Percentiles rank a stretch among this genome's conserved stretches.
Conservation (phyloP, 2,329 filamentous ascomycete genomes). For the Claviceps paspali region DNA sequence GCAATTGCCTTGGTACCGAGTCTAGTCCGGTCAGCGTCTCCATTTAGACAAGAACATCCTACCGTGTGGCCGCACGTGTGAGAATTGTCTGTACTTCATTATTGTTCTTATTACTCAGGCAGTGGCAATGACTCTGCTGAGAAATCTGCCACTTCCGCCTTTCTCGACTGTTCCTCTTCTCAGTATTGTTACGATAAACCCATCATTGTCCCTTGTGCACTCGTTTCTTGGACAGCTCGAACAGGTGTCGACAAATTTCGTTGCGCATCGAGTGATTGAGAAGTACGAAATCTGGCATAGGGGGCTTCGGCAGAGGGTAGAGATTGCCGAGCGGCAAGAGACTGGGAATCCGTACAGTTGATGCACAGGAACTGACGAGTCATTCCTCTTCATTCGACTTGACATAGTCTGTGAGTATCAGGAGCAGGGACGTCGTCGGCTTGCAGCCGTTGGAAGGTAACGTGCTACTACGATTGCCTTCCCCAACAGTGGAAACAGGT, state of each 20-base stretch:
- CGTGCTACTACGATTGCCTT: background rate
- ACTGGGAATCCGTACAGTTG: background rate
- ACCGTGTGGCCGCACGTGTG: background rate
- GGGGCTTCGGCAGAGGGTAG: background rate
- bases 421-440: background rate
- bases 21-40: background rate
- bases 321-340: background rate
- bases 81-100: background rate
- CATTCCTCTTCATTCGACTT: background rate
- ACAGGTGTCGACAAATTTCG: background rate
- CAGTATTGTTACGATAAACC: too few relatives aligned
- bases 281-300: background rate
- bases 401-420: slow-evolving; percentile 1
- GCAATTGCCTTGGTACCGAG: background rate
- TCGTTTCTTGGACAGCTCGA: too few relatives aligned
- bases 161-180: background rate
- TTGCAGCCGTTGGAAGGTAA: slow-evolving; percentile 1
- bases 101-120: background rate
- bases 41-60: slow-evolving; percentile 4
- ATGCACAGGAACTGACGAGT: background rate
- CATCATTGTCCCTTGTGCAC: too few relatives aligned
- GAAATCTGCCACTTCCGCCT: background rate
- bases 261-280: background rate
- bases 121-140: background rate
- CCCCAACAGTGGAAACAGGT: background rate